Conservation (phyloP, 129 eudicot species). For the Chrysanthemum seticuspe region DNA sequence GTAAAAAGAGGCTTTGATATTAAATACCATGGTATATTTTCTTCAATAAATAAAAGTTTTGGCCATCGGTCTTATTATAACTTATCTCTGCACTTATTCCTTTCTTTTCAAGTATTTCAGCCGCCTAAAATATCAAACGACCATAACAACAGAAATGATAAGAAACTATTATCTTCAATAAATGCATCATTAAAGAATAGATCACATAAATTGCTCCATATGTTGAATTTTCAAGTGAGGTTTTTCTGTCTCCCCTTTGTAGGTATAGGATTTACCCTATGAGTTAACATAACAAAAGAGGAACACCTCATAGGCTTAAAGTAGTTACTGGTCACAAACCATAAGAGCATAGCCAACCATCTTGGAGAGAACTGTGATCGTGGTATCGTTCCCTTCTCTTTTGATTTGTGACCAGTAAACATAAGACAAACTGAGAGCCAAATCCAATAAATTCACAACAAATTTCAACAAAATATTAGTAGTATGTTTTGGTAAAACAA, state of each 20-base stretch:
- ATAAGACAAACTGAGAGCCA: neutral
- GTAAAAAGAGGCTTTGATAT: neutral
- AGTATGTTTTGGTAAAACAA: neutral
- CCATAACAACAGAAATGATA: conserved; percentile 16
- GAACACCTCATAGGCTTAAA: neutral
- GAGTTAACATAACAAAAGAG: neutral
- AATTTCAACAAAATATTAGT: neutral
- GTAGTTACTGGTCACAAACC: conserved; percentile 37
- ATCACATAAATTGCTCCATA: too few relatives aligned
- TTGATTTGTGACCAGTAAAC: conserved; percentile 45
- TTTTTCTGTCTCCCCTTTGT: neutral
- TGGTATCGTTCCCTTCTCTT: conserved; percentile 67
- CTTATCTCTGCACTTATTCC: conserved; percentile 69
- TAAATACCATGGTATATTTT: neutral
- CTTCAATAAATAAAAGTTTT: neutral
- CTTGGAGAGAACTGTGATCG: conserved; percentile 76
- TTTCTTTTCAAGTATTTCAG: conserved; percentile 74
- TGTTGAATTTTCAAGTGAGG: neutral
- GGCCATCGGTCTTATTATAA: too few relatives aligned
- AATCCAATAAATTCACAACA: conserved; percentile 6
- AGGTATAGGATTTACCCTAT: neutral
- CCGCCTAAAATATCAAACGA: conserved; percentile 48
- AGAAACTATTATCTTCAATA: neutral
- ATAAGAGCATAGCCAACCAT: conserved; percentile 86
- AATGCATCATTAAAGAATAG: too few relatives aligned